Percentiles rank a stretch among this genome's conserved stretches.
phyloP scores from a whole-genome alignment of 148 eudicot species.

The Talinum fruticosum region DNA sequence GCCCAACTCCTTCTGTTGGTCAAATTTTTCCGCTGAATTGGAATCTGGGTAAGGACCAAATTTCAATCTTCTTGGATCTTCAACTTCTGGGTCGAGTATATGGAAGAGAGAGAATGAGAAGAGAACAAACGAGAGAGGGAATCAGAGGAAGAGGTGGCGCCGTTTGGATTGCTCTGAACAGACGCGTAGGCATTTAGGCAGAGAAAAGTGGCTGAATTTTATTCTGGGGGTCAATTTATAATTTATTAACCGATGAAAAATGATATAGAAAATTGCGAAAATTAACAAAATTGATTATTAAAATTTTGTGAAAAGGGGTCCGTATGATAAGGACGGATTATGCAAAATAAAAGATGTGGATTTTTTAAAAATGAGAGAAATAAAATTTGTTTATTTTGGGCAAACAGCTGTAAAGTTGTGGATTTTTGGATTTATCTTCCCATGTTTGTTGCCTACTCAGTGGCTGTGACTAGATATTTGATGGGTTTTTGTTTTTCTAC shows the following conservation, averaged over 20 bases:
- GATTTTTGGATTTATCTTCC: constrained; percentile 9
- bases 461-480: constrained; percentile 18
- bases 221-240: not conserved
- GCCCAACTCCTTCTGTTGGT: not conserved
- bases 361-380: not conserved
- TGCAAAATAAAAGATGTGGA: not conserved
- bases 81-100: constrained; percentile 3
- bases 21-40: constrained; percentile 1
- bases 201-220: not conserved
- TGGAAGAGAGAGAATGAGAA: constrained; percentile 8
- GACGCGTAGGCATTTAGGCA: constrained; percentile 16
- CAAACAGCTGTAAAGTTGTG: constrained; percentile 12
- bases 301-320: not conserved
- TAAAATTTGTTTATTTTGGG: not conserved
- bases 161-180: constrained; percentile 7
- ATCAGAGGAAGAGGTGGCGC: constrained; percentile 1
- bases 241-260: not conserved
- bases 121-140: not conserved
- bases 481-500: not conserved
- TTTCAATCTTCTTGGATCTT: constrained; percentile 5
- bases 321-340: constrained; percentile 1
- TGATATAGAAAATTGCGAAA: not conserved
- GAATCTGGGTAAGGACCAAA: constrained; percentile 16
- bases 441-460: not conserved
- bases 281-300: not conserved